Base-by-base conservation (phyloP, 768 basidiomycete species). In the Phanerochaete carnosa region DNA sequence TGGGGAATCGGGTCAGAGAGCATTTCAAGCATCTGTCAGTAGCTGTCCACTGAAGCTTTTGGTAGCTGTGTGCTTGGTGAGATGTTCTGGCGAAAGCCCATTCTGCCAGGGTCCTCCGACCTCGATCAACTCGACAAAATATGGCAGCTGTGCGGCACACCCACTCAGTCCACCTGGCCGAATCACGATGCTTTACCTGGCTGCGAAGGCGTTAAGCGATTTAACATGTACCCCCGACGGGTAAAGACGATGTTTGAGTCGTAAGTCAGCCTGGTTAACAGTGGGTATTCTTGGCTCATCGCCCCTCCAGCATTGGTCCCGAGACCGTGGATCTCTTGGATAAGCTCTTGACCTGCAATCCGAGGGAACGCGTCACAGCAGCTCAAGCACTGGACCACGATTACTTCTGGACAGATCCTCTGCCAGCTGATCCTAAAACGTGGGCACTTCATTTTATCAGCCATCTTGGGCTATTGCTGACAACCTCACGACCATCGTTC, bases 1-100 rank as follows among this genome's bases (percentile, higher is more conserved):
- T 99, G 97, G 97, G 94, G 96, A 7, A 87, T 98, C 56, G 97
- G 96, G 87, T 95, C 70, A 66, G 86, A 78, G n/a, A n/a, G n/a
- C n/a, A n/a, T n/a, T n/a, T n/a, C n/a, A n/a, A n/a, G n/a, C n/a
- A n/a, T n/a, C n/a, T n/a, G 28, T 25, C 37, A 5, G n/a, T 15
- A 28, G 16, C 43, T 22, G 37, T 15, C 19, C 15, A 25, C 28
- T n/a, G n/a, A n/a, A n/a, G n/a, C n/a, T n/a, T n/a, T n/a, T 46
- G 11, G 5, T 62, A 95, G 94, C 7, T 97, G 96, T 73, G 92
- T 98, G 29, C 78, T 98, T n/a, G 96, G 90, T 30, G 97, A 99
- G 74, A 98, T 98, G 94, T 96, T 93, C 72, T 81, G 83, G 59
- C 84, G 89, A 46, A 80, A 83, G 57, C 95, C 96, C 0, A 94